These are phyloP conservation scores for Aegilops bicornis DNA, from an alignment of 176 grass and related monocot species.

Conservation along the genomic window DNA sequence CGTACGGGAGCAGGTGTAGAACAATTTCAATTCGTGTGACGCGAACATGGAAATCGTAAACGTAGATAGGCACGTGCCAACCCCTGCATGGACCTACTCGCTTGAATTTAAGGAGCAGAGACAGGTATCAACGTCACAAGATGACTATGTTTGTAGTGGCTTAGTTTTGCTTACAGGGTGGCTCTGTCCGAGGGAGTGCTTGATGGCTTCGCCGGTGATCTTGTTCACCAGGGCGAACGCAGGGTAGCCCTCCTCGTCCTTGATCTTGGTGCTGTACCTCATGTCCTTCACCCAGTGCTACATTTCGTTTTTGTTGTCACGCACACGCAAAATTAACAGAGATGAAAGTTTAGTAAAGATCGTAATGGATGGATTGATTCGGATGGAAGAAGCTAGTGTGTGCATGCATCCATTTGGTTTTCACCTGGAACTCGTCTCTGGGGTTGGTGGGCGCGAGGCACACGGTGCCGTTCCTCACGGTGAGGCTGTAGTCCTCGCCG, in stretches of 20 bases:
- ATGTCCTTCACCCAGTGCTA: conserved; percentile 92
- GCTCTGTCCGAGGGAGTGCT: conserved; percentile 70
- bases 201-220: conserved; percentile 78
- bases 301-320: background rate
- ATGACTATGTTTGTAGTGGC: background rate
- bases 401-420: background rate
- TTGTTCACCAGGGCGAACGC: conserved; percentile 77
- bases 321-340: background rate
- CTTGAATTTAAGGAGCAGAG: background rate
- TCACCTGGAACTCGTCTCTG: conserved; percentile 62
- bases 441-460: conserved; percentile 61
- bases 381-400: background rate
- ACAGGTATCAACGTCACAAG: background rate
- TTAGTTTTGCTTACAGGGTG: conserved; percentile 48
- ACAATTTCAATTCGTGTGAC: conserved; percentile 2
- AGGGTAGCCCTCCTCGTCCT: conserved; percentile 73
- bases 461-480: conserved; percentile 52
- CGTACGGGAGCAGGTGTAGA: background rate
- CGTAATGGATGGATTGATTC: too few species aligned
- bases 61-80: background rate
- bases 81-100: background rate
- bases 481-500: conserved; percentile 50
- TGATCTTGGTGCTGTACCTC: conserved; percentile 69
- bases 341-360: background rate
- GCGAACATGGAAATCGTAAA: conserved; percentile 2